Base-by-base conservation (phyloP, 371 early-diverging fungal genomes). In the Mucor irregularis region DNA sequence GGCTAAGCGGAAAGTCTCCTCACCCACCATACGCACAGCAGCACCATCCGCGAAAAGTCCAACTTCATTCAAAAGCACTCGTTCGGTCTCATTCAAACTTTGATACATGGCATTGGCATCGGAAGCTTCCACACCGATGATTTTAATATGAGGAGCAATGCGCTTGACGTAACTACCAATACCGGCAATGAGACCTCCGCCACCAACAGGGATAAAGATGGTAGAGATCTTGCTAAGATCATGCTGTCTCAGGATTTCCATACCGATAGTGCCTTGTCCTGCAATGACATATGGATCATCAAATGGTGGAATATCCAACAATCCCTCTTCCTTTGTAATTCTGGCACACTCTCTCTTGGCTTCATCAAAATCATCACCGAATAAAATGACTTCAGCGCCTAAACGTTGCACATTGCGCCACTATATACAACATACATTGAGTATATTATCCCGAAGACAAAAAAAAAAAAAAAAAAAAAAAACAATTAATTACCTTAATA, bases 221-320 rank as follows among this genome's bases (percentile, higher is more conserved):
- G 91, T 90, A 21, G 91, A 85, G 53, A 96, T 87, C 44, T 89
- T 80, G 5, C 73, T 66, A 33, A 79, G 38, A 48, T 80, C 76
- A 50, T 77, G 71, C 69, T 97, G 97, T 38, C 94, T 80, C 53
- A 96, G 61, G 29, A 98, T 88, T 78, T 98, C 98, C 62, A 96
- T 83, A 26, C 87, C 98, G 45, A 95, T 85, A 5, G 98, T 98
- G 24, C 97, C 98, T 73, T 98, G 98, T 8, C 98, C 97, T 16
- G 98, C 98, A 74, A 98, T 98, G 22, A 98, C 96, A 67, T 91
- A 90, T 2, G 98, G 96, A 64, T 97, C 95, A 66, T 97, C 98
- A 69, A 90, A 98, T 2, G 98, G 97, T 7, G 95, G 97, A 59
- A 98, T 96, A 71, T 95, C 88, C 48, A 89, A 87, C 42, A 88